These are phyloP conservation scores for Cercospora zeina DNA, from an alignment of 2,329 filamentous ascomycete species.

Conservation along the genomic window DNA sequence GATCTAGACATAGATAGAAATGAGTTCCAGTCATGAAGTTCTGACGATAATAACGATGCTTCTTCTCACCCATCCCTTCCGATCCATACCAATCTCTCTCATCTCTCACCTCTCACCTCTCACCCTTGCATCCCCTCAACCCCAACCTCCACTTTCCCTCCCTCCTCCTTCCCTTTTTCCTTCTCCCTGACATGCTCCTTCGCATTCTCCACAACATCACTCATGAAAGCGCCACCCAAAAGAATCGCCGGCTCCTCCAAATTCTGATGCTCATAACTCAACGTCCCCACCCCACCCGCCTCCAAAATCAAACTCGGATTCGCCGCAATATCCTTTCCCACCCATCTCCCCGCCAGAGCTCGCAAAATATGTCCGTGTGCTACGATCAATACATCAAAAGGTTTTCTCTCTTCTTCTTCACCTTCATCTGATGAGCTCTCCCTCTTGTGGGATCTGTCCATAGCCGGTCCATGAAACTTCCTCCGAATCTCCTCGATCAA, in stretches of 20 bases:
- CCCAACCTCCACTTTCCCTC: background rate
- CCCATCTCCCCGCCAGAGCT: constrained; percentile 86
- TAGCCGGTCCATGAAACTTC: constrained; percentile 47
- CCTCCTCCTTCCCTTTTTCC: constrained; percentile 1
- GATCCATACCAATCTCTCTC: background rate
- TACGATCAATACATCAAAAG: constrained; percentile 69
- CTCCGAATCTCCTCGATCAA: constrained; percentile 73
- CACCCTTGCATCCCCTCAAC: background rate
- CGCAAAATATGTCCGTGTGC: constrained; percentile 88
- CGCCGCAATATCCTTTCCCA: constrained; percentile 68
- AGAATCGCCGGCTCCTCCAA: constrained; percentile 55
- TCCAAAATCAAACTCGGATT: constrained; percentile 82
- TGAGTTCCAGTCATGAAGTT: background rate
- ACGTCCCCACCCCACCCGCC: constrained; percentile 54
- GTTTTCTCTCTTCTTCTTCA: background rate
- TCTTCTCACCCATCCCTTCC: background rate
- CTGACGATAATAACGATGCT: background rate
- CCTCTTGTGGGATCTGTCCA: constrained; percentile 53
- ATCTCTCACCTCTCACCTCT: background rate
- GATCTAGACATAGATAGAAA: background rate
- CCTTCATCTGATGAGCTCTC: background rate
- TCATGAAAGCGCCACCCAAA: constrained; percentile 54
- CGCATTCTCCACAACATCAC: constrained; percentile 49
- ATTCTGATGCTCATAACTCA: constrained; percentile 54
- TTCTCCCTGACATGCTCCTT: constrained; percentile 44